Percentiles rank a stretch among this genome's conserved stretches.
phyloP scores from a whole-genome alignment of 2,329 filamentous ascomycete genomes.

The Malbranchea cinnamomea region DNA sequence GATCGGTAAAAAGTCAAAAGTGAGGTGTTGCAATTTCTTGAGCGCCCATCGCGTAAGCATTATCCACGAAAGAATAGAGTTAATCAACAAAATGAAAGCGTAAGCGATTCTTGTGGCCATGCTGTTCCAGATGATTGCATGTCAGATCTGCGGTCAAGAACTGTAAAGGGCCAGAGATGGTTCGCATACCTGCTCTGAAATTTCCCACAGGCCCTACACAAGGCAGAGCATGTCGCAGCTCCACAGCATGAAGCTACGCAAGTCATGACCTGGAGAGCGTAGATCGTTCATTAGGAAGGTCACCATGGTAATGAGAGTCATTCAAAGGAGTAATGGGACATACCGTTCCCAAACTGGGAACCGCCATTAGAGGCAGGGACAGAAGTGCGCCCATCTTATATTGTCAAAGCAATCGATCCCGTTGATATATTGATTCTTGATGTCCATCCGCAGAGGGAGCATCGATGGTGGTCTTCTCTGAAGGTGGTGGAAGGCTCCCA shows the following conservation, averaged over 20 bases:
- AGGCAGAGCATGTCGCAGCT: constrained; percentile 87
- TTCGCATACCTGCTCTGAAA: constrained; percentile 71
- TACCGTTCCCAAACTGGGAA: constrained; percentile 79
- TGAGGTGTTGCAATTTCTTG: constrained; percentile 82
- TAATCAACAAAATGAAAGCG: constrained; percentile 83
- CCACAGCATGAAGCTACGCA: constrained; percentile 71
- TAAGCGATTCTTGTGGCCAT: constrained; percentile 96
- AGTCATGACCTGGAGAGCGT: constrained; percentile 1
- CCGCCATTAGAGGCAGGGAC: constrained; percentile 73
- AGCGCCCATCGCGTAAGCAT: constrained; percentile 99
- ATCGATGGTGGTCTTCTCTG: no score
- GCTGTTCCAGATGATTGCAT: constrained; percentile 42
- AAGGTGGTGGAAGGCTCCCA: no score
- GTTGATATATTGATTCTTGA: no score
- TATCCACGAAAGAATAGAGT: constrained; percentile 95
- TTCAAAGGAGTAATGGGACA: constrained; percentile 21
- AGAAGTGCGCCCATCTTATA: constrained; percentile 72
- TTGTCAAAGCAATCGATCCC: no score
- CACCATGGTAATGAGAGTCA: constrained; percentile 9
- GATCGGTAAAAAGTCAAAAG: constrained; percentile 91
- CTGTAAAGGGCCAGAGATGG: constrained; percentile 5
- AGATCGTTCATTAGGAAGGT: not conserved
- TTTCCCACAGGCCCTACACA: constrained; percentile 91
- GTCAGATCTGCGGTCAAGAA: constrained; percentile 18
- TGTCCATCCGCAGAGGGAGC: no score